Percentiles rank a stretch among this genome's conserved stretches.
Evolutionary conservation across 306 rosid genomes (phyloP).

Genomic region (Pachyrhizus erosus): DNA sequence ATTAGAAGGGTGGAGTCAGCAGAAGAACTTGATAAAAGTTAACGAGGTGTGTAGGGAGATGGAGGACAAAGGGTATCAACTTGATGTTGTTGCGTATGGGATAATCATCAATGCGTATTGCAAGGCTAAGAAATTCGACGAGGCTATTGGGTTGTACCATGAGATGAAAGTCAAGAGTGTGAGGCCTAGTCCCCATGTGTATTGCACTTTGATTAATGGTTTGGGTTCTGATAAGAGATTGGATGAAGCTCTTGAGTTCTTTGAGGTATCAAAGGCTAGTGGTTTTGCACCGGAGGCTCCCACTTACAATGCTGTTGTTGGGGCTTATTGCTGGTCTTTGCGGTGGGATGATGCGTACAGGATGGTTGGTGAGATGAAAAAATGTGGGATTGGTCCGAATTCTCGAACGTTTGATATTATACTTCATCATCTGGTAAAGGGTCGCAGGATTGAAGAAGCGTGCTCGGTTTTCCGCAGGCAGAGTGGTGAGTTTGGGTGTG

Average conservation of each 20-base stretch:
- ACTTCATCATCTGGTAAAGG: conserved; percentile 73
- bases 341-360: conserved; percentile 59
- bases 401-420: conserved; percentile 78
- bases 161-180: conserved; percentile 63
- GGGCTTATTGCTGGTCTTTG: conserved; percentile 83
- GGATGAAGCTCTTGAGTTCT: conserved; percentile 72
- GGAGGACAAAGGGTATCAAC: conserved; percentile 70
- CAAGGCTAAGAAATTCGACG: conserved; percentile 67
- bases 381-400: conserved; percentile 69
- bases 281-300: conserved; percentile 70
- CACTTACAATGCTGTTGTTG: conserved; percentile 86
- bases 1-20: conserved; percentile 90
- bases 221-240: conserved; percentile 80
- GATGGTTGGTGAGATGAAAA: conserved; percentile 68
- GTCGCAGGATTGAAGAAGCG: conserved; percentile 65
- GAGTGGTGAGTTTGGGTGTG: conserved; percentile 63
- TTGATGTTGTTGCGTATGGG: conserved; percentile 81
- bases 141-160: conserved; percentile 63
- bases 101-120: conserved; percentile 77
- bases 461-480: conserved; percentile 64
- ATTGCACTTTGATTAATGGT: conserved; percentile 79
- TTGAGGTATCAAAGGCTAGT: conserved; percentile 54
- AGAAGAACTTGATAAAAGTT: conserved; percentile 64
- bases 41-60: conserved; percentile 83
- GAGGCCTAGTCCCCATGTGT: conserved; percentile 76